Evolutionary conservation across 768 basidiomycete genomes (phyloP).

Genomic region (Suillus cothurnatus): DNA sequence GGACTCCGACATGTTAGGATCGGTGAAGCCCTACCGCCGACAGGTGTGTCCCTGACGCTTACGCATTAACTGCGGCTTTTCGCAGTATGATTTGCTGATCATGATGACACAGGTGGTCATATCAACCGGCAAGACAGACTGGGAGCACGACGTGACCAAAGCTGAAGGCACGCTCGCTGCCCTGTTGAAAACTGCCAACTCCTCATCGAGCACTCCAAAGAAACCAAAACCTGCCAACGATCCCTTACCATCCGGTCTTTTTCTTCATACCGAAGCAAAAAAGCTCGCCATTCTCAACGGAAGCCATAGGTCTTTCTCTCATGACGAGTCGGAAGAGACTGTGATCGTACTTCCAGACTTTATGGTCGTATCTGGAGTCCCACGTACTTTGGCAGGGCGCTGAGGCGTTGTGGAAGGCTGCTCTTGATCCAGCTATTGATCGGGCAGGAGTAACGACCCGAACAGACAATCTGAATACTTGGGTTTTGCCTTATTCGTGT

Average conservation of each 20-base stretch:
- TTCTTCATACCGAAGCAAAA: slow-evolving; percentile 54
- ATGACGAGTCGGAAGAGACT: slow-evolving; percentile 64
- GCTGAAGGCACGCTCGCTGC: slow-evolving; percentile 72
- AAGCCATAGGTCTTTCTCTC: slow-evolving; percentile 67
- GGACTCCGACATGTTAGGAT: slow-evolving; percentile 82
- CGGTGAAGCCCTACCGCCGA: slow-evolving; percentile 80
- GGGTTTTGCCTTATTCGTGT: slow-evolving; percentile 87
- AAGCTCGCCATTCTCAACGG: slow-evolving; percentile 80
- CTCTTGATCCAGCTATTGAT: slow-evolving; percentile 60
- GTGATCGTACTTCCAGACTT: slow-evolving; percentile 94
- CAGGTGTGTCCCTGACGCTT: slow-evolving; percentile 50
- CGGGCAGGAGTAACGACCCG: slow-evolving; percentile 47
- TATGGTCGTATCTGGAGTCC: slow-evolving; percentile 77
- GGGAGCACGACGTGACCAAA: slow-evolving; percentile 79
- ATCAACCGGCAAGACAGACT: slow-evolving; percentile 88
- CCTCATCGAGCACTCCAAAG: slow-evolving; percentile 14
- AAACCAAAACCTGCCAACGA: slow-evolving; percentile 13
- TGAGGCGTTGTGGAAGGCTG: slow-evolving; percentile 62
- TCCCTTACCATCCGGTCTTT: slow-evolving; percentile 49
- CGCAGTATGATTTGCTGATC: slow-evolving; percentile 5
- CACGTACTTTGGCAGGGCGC: slow-evolving; percentile 66
- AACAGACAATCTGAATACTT: slow-evolving; percentile 59
- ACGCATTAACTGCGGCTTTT: not conserved
- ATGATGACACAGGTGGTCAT: slow-evolving; percentile 65
- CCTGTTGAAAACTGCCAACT: slow-evolving; percentile 37